Evolutionary conservation across 805 yeast genomes (phyloP), one percentile per base, ranked within the genome.

Genomic region (Kuraishia piskuri): DNA sequence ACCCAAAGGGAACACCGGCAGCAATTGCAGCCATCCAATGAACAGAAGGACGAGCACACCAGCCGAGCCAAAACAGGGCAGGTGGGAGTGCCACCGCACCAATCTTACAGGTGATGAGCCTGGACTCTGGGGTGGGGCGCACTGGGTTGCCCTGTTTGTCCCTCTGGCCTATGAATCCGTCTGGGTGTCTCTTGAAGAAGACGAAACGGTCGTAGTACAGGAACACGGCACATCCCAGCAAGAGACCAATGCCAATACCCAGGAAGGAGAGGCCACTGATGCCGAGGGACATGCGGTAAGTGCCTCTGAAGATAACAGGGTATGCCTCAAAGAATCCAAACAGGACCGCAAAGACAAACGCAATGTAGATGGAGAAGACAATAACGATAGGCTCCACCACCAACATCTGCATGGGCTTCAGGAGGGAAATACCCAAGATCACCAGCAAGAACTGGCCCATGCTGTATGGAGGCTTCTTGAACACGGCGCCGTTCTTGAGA

Each of bases 301-400:
- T 78, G 37, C 86, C 88, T 62, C 79, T 72, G 70, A 85, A 86
- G 56, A 86, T 86, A 51, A 86, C 79, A 8, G 90, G 90, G 68
- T 74, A 85, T 2, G 90, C 90, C 66, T 86, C 91, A 61, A 86
- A 86, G 73, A 86, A 86, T 0, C 90, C 91, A 59, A 86, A 86
- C 52, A 86, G 69, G 2, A 86, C 90, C 1, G 91, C 90, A 69
- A 86, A 86, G 51, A 86, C 79, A 62, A 86, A 85, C 0, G 91
- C 86, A 55, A 83, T 79, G 65, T 86, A 86, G 51, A 85, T 67
- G 26, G 89, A 82, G 63, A 85, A 81, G 21, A 83, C 80, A 50
- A 81, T 66, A 44, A 88, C 91, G 59, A 87, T 87, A 53, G 94
- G 94, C 59, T 88, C 95, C 37, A 77, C 77, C 37, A 80, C 61